Conservation (phyloP, 202 grass and related monocot genomes). For the Saccharum hybrid region DNA sequence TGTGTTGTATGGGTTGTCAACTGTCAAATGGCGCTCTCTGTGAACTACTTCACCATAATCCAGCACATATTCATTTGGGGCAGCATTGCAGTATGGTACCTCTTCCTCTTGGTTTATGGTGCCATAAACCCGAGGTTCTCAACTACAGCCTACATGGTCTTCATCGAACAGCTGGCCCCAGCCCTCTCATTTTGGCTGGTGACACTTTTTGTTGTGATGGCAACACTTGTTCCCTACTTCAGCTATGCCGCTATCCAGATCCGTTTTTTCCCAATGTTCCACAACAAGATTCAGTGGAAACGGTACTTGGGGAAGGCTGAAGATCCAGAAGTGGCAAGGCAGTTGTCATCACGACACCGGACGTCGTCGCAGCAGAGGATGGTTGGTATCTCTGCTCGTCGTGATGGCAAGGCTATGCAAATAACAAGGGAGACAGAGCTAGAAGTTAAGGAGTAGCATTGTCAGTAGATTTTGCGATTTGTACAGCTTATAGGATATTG, state of each 20-base stretch:
- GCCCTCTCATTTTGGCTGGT: slow-evolving; percentile 77
- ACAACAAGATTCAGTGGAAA: slow-evolving; percentile 96
- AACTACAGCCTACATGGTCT: slow-evolving; percentile 74
- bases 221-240: slow-evolving; percentile 77
- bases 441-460: slow-evolving; percentile 43
- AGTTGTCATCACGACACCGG: slow-evolving; percentile 65
- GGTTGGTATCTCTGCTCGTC: slow-evolving; percentile 81
- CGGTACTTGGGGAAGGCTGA: slow-evolving; percentile 71
- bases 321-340: slow-evolving; percentile 86
- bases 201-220: slow-evolving; percentile 70
- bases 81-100: slow-evolving; percentile 81
- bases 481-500: slow-evolving; percentile 61
- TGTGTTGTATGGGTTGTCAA: slow-evolving; percentile 96
- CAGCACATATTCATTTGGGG: slow-evolving; percentile 99
- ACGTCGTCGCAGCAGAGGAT: slow-evolving; percentile 70
- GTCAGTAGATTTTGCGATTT: slow-evolving; percentile 52
- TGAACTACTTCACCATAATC: slow-evolving; percentile 92
- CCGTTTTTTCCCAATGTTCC: slow-evolving; percentile 97
- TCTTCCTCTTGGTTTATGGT: slow-evolving; percentile 85
- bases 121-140: slow-evolving; percentile 53
- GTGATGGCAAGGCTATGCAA: slow-evolving; percentile 71
- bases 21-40: slow-evolving; percentile 91
- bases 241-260: slow-evolving; percentile 69
- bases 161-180: slow-evolving; percentile 76
- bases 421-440: slow-evolving; percentile 48